Percentiles rank a stretch among this genome's conserved stretches.
Evolutionary conservation across 2,329 filamentous ascomycete species (phyloP).

Genomic region (Balansia obtecta): DNA sequence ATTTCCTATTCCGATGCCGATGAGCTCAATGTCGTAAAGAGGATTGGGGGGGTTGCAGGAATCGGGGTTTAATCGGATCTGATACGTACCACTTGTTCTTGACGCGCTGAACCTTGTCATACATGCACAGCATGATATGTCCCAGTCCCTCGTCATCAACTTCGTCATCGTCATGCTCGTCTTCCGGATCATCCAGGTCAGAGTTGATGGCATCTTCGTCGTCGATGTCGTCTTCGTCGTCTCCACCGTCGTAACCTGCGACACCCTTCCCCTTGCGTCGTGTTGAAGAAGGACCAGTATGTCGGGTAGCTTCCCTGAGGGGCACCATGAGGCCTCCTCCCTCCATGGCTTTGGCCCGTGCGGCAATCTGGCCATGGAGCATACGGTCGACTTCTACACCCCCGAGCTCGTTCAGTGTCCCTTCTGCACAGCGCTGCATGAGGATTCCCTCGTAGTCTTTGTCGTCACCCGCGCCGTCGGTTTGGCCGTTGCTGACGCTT

Average conservation of each 20-base stretch:
- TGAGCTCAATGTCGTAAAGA: background rate
- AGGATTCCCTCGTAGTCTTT: constrained; percentile 47
- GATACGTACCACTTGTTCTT: constrained; percentile 87
- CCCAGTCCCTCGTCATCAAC: constrained; percentile 75
- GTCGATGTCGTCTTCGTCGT: constrained; percentile 46
- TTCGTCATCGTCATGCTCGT: constrained; percentile 70
- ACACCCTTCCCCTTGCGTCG: constrained; percentile 18
- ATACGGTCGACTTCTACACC: constrained; percentile 54
- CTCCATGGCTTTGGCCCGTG: constrained; percentile 55
- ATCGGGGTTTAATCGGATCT: background rate
- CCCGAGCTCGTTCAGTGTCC: constrained; percentile 42
- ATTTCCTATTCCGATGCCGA: constrained; percentile 54
- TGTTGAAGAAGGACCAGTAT: constrained; percentile 9
- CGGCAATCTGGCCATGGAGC: constrained; percentile 55
- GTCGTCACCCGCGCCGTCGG: constrained; percentile 56
- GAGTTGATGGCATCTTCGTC: constrained; percentile 98
- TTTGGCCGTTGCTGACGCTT: constrained; percentile 38
- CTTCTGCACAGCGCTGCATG: constrained; percentile 40
- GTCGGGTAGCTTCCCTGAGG: constrained; percentile 41
- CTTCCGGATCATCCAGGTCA: constrained; percentile 89
- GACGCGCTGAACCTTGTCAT: constrained; percentile 96
- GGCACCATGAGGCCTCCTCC: constrained; percentile 67
- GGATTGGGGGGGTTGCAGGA: constrained; percentile 5
- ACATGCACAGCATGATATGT: constrained; percentile 96
- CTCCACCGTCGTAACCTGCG: constrained; percentile 49